phyloP scores from a whole-genome alignment of 768 basidiomycete species.

The Fomitopsis pulvina region DNA sequence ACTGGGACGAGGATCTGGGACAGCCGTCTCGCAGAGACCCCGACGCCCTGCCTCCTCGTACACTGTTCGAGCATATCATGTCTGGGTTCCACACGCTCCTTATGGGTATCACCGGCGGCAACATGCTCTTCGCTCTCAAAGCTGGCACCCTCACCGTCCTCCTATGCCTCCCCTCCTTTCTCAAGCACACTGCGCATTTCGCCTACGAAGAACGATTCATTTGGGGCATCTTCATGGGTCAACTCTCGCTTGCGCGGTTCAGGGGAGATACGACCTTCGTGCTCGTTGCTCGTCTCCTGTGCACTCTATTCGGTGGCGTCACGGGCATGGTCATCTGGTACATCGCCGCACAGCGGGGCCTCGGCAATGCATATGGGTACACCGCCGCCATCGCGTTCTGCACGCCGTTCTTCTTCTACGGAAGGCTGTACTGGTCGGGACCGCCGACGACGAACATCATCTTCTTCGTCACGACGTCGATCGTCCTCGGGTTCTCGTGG shows the following conservation, averaged over 20 bases:
- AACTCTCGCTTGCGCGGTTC: constrained; percentile 64
- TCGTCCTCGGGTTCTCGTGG: constrained; percentile 74
- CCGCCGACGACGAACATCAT: constrained; percentile 65
- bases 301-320: constrained; percentile 61
- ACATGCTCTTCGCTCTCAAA: constrained; percentile 64
- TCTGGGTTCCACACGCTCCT: constrained; percentile 35
- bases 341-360: constrained; percentile 53
- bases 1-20: constrained; percentile 44
- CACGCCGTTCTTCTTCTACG: constrained; percentile 68
- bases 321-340: constrained; percentile 61
- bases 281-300: constrained; percentile 49
- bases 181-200: constrained; percentile 46
- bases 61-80: constrained; percentile 47
- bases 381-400: constrained; percentile 61
- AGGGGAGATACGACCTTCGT: constrained; percentile 72
- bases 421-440: constrained; percentile 68
- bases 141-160: constrained; percentile 43
- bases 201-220: constrained; percentile 62
- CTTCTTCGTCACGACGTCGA: constrained; percentile 52
- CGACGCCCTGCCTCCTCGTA: constrained; percentile 66
- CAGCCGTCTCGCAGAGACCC: constrained; percentile 56
- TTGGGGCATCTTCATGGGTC: constrained; percentile 79
- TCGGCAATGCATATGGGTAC: constrained; percentile 63
- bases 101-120: constrained; percentile 44
- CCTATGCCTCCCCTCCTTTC: constrained; percentile 52